phyloP scores from a whole-genome alignment of 2,329 filamentous ascomycete species.

The Neodidymelliopsis sp. region DNA sequence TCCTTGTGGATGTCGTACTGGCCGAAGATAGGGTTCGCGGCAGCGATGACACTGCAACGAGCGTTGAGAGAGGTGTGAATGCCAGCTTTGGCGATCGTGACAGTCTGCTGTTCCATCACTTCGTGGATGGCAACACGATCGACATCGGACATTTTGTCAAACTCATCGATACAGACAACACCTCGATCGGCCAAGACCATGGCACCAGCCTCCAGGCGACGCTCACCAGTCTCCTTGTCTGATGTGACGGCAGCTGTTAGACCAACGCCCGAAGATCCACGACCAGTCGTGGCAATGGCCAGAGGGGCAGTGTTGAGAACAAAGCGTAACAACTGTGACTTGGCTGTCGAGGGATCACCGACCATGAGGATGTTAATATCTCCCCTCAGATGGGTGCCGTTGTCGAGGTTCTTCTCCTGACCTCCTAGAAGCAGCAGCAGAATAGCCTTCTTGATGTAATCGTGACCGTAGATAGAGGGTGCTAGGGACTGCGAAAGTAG shows the following conservation, averaged over 20 bases:
- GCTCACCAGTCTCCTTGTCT: constrained; percentile 96
- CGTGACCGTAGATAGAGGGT: constrained; percentile 95
- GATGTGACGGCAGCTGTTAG: constrained; percentile 94
- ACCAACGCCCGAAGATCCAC: constrained; percentile 96
- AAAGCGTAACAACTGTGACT: constrained; percentile 96
- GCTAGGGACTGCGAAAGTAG: constrained; percentile 92
- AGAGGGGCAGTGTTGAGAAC: constrained; percentile 96
- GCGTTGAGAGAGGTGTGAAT: constrained; percentile 98
- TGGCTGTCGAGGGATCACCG: constrained; percentile 96
- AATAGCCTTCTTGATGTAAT: constrained; percentile 97
- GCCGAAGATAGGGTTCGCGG: constrained; percentile 96
- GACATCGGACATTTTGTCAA: constrained; percentile 99
- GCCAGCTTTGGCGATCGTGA: constrained; percentile 97
- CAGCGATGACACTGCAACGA: constrained; percentile 93
- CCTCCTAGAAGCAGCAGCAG: constrained; percentile 93
- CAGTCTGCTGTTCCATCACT: constrained; percentile 99
- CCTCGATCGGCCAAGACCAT: constrained; percentile 98
- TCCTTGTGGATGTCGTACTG: constrained; percentile 99
- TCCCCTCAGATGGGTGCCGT: constrained; percentile 95
- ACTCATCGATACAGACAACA: constrained; percentile 98
- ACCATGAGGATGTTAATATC: constrained; percentile 99
- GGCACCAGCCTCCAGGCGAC: constrained; percentile 92
- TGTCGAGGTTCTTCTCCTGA: constrained; percentile 98
- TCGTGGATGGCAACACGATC: constrained; percentile 99
- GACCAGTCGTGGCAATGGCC: constrained; percentile 95